Evolutionary conservation across 441 rosid genomes (phyloP), one percentile per base, ranked within the genome.

Genomic region (Isatis lusitanica): DNA sequence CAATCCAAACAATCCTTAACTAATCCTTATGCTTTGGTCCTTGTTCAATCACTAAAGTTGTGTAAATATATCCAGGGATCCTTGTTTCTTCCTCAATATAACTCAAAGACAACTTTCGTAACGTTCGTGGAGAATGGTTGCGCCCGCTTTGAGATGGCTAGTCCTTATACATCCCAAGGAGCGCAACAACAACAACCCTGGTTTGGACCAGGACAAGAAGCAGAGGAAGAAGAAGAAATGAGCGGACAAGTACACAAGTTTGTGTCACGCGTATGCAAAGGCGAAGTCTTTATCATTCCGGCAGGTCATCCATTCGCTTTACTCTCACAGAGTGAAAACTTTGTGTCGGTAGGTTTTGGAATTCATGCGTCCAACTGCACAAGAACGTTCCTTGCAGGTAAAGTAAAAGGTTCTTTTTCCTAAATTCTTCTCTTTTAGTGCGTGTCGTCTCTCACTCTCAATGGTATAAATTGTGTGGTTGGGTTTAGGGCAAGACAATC

Each of bases 321-420:
- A 8, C 69, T 85, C 11, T 52, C 83, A 0, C 73, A 56, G 42
- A 73, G 81, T 15, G 26, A 85, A 55, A 68, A 84, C 50, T 60
- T 83, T 26, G 40, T 33, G 0, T 24, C 68, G 16, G 11, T 83
- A 30, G 87, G 82, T 24, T 87, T 88, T 46, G 81, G 85, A 35
- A 70, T 87, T 51, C 70, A 80, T 53, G 87, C 85, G 3, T 18
- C 3, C 52, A 71, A 80, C 70, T 70, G 73, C 78, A 62, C 76
- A 50, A 81, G 88, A 71, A 80, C 81, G 77, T 90, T 88, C 86
- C 85, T 88, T 35, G 88, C 90, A 39, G 87, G 89, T 83, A 47
- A 39, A 48, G 46, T 16, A 48, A 39, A 4, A 3, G 7, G 44
- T 1, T 46, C 16, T 1, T n/a, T 15, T 43, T 4, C 2, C 4